Evolutionary conservation across 805 yeast genomes (phyloP), one percentile per base, ranked within the genome.

Genomic region (Saturnispora saitoi): DNA sequence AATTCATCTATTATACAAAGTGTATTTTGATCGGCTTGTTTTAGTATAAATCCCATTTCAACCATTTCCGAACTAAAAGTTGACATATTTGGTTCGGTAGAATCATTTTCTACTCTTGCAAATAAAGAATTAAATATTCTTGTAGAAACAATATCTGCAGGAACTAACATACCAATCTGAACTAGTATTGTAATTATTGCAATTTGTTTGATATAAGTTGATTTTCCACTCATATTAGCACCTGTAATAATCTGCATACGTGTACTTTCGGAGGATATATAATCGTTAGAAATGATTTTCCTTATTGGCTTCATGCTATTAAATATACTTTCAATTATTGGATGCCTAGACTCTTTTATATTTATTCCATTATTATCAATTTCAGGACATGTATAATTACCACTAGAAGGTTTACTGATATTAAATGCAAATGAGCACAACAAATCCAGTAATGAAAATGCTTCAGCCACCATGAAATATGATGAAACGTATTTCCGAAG

Each of bases 161-260:
- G 77, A 0, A 74, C 45, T 31, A 67, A 75, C 9, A 76, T 71
- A 0, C 86, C 86, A 28, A 78, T 71, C 56, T 81, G 86, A 0
- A 79, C 75, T 71, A 80, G 66, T 6, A 79, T 69, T 2, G 67
- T 65, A 9, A 76, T 53, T 6, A 77, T 54, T 0, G 79, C 77
- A 7, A 76, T 66, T 53, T 77, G 81, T 45, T 72, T 71, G 37
- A 80, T 69, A 51, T 75, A 76, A 4, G 78, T 73, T 0, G 83
- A 78, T 55, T 79, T 80, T 2, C 84, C 85, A 43, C 82, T 79
- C 81, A 77, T 76, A 52, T 79, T 79, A 3, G 79, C 76, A 1
- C 84, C 83, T 0, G 83, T 78, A 4, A 79, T 67, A 2, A 79
- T 67, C 48, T 73, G 76, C 8, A 75, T 56, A 28, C 71, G 54